These are phyloP conservation scores for Ogataea paraovalis DNA, from an alignment of 805 yeast genomes.

Conservation along the genomic window DNA sequence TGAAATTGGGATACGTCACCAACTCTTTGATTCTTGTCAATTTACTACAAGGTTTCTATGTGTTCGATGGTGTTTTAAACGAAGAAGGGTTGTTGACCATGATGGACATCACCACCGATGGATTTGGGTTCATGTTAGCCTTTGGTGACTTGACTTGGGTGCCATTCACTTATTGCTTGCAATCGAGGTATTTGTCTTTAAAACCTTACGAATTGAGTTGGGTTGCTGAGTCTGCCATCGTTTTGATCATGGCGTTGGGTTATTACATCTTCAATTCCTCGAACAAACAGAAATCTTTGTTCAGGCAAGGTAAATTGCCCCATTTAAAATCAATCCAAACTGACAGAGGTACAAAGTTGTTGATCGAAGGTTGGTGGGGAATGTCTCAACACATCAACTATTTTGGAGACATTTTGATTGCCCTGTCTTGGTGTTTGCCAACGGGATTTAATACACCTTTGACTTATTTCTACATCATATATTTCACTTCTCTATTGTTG, in stretches of 20 bases:
- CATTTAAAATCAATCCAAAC: conserved; percentile 71
- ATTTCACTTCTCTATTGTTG: conserved; percentile 74
- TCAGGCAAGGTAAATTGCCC: conserved; percentile 70
- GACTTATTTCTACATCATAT: conserved; percentile 82
- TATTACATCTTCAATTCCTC: conserved; percentile 79
- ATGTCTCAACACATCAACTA: conserved; percentile 89
- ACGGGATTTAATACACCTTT: conserved; percentile 78
- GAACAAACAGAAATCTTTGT: conserved; percentile 79
- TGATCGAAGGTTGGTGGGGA: conserved; percentile 97
- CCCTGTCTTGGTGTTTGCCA: conserved; percentile 88
- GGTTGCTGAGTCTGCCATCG: conserved; percentile 35
- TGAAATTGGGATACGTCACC: conserved; percentile 50
- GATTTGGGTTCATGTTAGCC: conserved; percentile 93
- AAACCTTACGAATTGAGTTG: conserved; percentile 54
- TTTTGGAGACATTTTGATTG: conserved; percentile 91
- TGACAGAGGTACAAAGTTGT: conserved; percentile 69
- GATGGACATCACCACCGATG: conserved; percentile 97
- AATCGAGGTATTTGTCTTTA: conserved; percentile 73
- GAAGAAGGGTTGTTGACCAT: conserved; percentile 87
- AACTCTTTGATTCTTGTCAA: conserved; percentile 73
- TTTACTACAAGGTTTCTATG: conserved; percentile 71
- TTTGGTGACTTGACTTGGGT: conserved; percentile 93
- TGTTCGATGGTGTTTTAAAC: conserved; percentile 86
- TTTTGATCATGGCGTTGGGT: conserved; percentile 49
- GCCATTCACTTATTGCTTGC: conserved; percentile 87